These are phyloP conservation scores for Pseudonitzschia delicatissima DNA, from an alignment of 108 stramenopile species.

Conservation along the genomic window DNA sequence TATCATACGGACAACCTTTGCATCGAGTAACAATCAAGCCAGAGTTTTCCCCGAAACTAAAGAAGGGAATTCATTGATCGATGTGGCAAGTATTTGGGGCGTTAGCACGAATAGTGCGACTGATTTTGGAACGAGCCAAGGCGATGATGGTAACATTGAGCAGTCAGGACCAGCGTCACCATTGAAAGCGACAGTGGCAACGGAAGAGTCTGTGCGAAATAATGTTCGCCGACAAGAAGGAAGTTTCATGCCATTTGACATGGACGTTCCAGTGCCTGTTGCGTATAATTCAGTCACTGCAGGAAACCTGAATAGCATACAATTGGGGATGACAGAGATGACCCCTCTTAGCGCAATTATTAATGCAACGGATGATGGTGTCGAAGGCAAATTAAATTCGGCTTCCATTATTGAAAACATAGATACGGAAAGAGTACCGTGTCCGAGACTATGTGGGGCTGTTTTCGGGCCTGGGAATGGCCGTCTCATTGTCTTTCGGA, in stretches of 20 bases:
- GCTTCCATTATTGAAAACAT: slow-evolving; percentile 35
- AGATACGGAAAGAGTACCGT: slow-evolving; percentile 52
- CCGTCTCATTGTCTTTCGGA: slow-evolving; percentile 57
- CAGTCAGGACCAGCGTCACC: slow-evolving; percentile 8
- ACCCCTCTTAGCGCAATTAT: slow-evolving; percentile 10
- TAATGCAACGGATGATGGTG: slow-evolving; percentile 19
- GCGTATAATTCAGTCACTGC: slow-evolving; percentile 33
- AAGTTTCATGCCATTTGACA: slow-evolving; percentile 39
- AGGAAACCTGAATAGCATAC: slow-evolving; percentile 10
- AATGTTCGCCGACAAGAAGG: slow-evolving; percentile 15
- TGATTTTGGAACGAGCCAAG: background rate
- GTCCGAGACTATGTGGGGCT: slow-evolving; percentile 77
- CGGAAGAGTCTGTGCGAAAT: background rate
- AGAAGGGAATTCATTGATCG: slow-evolving; percentile 24
- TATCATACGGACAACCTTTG: background rate
- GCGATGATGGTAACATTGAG: background rate
- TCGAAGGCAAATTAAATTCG: slow-evolving; percentile 24
- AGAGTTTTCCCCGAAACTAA: slow-evolving; percentile 25
- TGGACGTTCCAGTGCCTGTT: slow-evolving; percentile 40
- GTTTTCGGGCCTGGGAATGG: slow-evolving; percentile 64
- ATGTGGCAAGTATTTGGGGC: slow-evolving; percentile 33
- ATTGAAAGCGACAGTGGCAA: background rate
- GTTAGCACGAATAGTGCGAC: background rate
- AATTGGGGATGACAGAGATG: slow-evolving; percentile 22
- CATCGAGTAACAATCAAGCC: slow-evolving; percentile 8